Evolutionary conservation across 495 filamentous ascomycete species (phyloP).

Genomic region (Penicillium desertorum): DNA sequence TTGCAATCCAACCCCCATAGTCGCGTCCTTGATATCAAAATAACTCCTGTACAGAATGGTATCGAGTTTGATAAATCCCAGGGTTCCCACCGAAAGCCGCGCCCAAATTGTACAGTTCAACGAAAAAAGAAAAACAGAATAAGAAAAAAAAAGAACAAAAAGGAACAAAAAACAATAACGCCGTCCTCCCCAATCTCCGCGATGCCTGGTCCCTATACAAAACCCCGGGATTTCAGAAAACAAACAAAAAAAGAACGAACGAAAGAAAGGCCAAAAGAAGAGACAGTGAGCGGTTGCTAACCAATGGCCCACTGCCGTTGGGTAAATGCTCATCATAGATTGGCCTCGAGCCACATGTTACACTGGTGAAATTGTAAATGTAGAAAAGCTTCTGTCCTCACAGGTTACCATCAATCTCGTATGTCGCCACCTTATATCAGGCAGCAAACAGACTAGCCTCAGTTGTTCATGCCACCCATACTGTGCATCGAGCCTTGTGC

Average conservation of each 20-base stretch:
- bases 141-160: neutral
- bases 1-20: constrained; percentile 9
- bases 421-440: neutral
- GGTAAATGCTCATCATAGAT: constrained; percentile 2
- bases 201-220: constrained; percentile 28
- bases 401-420: neutral
- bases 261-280: neutral
- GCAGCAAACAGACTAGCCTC: constrained; percentile 3
- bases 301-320: constrained; percentile 1
- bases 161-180: constrained; percentile 15
- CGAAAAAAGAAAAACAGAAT: constrained; percentile 14
- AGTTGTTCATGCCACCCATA: constrained; percentile 43
- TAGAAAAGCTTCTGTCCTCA: neutral
- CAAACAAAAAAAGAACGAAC: constrained; percentile 5
- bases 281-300: neutral
- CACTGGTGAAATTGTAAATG: constrained; percentile 4
- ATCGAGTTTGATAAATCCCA: constrained; percentile 38
- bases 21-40: constrained; percentile 10
- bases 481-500: constrained; percentile 50
- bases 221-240: constrained; percentile 15
- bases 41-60: constrained; percentile 47
- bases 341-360: neutral
- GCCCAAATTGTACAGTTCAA: constrained; percentile 28
- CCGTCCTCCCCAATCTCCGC: constrained; percentile 24
- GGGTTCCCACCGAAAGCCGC: constrained; percentile 20